Conservation (phyloP, 768 basidiomycete species). For the Sporobolomyces phaffii region DNA sequence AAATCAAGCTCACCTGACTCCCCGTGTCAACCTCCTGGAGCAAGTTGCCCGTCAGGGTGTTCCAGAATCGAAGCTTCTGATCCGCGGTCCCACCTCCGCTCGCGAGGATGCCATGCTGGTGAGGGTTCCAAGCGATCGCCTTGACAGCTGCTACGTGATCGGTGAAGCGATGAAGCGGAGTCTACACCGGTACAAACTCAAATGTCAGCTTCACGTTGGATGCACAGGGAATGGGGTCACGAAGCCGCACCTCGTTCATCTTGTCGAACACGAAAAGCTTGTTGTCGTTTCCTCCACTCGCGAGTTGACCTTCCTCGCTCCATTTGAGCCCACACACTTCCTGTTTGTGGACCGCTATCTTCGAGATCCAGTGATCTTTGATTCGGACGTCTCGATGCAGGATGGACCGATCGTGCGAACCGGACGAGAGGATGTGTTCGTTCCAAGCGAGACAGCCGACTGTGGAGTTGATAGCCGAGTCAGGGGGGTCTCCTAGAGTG, state of each 20-base stretch:
- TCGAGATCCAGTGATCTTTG: slow-evolving; percentile 60
- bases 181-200: slow-evolving; percentile 35
- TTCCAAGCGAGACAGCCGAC: slow-evolving; percentile 97
- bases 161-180: slow-evolving; percentile 86
- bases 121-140: slow-evolving; percentile 96
- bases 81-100: slow-evolving; percentile 98
- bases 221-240: neutral
- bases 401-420: slow-evolving; percentile 82
- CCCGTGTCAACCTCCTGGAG: slow-evolving; percentile 82
- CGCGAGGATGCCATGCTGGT: slow-evolving; percentile 80
- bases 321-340: slow-evolving; percentile 95
- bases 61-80: slow-evolving; percentile 97
- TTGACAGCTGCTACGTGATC: slow-evolving; percentile 97
- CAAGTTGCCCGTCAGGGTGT: slow-evolving; percentile 76
- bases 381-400: slow-evolving; percentile 89
- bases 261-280: slow-evolving; percentile 97
- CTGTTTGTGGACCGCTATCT: slow-evolving; percentile 57
- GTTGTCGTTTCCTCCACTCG: slow-evolving; percentile 96
- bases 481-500: neutral
- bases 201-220: slow-evolving; percentile 48
- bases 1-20: slow-evolving; percentile 85
- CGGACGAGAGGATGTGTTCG: slow-evolving; percentile 73
- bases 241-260: slow-evolving; percentile 49
- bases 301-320: slow-evolving; percentile 60
- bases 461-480: neutral